Percentiles rank a stretch among this genome's conserved stretches.
These are phyloP conservation scores for Globisporangium yorkense DNA, from an alignment of 352 stramenopile genomes.

Conservation along the genomic window DNA sequence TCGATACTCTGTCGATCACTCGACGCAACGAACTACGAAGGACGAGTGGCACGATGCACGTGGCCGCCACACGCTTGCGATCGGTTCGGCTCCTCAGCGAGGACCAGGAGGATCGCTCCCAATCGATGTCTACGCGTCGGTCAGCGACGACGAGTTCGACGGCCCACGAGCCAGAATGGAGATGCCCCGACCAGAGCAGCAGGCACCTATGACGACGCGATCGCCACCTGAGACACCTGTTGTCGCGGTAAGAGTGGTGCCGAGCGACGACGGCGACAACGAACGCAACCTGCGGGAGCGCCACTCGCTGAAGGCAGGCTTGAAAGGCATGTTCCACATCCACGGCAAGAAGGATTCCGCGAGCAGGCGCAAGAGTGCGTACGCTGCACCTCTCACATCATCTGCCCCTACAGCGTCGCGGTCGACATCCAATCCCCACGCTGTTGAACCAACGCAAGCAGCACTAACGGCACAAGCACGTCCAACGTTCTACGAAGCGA, in stretches of 20 bases:
- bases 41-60: slow-evolving; percentile 4
- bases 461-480: background rate
- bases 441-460: background rate
- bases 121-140: slow-evolving; percentile 9
- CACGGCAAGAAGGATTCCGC: slow-evolving; percentile 4
- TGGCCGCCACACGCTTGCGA: slow-evolving; percentile 3
- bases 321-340: slow-evolving; percentile 32
- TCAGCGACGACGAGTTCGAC: background rate
- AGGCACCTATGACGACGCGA: background rate
- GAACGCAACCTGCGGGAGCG: slow-evolving; percentile 4
- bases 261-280: background rate
- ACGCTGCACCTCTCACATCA: background rate
- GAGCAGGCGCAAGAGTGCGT: slow-evolving; percentile 5
- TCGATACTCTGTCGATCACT: background rate
- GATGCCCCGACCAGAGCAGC: slow-evolving; percentile 8
- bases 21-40: slow-evolving; percentile 1
- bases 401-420: background rate
- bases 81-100: background rate
- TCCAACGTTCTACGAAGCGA: slow-evolving; percentile 36
- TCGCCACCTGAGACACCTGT: background rate
- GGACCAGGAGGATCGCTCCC: slow-evolving; percentile 2
- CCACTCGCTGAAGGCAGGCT: slow-evolving; percentile 24
- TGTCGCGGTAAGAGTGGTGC: background rate
- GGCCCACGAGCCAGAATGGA: slow-evolving; percentile 3
- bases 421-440: background rate